Conservation (phyloP, 108 stramenopile species). For the Bacterosira constricta region DNA sequence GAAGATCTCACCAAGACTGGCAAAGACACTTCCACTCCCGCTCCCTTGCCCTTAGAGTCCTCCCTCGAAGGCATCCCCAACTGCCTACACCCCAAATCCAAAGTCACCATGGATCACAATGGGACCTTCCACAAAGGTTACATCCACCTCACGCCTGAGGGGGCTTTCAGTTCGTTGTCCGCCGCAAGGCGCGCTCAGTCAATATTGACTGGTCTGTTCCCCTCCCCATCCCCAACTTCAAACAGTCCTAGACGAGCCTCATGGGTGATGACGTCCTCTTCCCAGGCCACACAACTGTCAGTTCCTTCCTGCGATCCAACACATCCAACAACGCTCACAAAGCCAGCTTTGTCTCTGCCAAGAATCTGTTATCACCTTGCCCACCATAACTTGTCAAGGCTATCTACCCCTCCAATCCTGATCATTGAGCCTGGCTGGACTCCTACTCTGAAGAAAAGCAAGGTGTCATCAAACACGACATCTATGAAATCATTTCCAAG, state of each 20-base stretch:
- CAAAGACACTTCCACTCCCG: too few relatives aligned
- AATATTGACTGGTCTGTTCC: slow-evolving; percentile 2
- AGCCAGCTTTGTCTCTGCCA: too few relatives aligned
- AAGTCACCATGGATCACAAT: too few relatives aligned
- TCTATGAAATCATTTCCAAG: too few relatives aligned
- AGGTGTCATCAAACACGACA: too few relatives aligned
- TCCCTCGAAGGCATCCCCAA: too few relatives aligned
- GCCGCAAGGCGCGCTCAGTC: not conserved
- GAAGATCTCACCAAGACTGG: too few relatives aligned
- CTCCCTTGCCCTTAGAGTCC: too few relatives aligned
- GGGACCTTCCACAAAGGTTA: too few relatives aligned
- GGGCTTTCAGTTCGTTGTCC: not conserved
- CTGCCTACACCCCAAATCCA: too few relatives aligned
- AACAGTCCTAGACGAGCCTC: not conserved
- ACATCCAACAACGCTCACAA: slow-evolving; percentile 9
- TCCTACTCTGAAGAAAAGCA: slow-evolving; percentile 28
- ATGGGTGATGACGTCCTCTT: not conserved
- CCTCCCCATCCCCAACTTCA: slow-evolving; percentile 5
- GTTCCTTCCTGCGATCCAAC: slow-evolving; percentile 1
- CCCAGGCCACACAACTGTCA: not conserved
- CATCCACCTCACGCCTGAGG: too few relatives aligned
- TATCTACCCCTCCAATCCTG: slow-evolving; percentile 6
- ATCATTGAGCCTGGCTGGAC: slow-evolving; percentile 6
- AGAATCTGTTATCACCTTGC: slow-evolving; percentile 10
- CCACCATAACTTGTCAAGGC: slow-evolving; percentile 1